Conservation (phyloP, 345 rosid genomes). For the Sonneratia alba region DNA sequence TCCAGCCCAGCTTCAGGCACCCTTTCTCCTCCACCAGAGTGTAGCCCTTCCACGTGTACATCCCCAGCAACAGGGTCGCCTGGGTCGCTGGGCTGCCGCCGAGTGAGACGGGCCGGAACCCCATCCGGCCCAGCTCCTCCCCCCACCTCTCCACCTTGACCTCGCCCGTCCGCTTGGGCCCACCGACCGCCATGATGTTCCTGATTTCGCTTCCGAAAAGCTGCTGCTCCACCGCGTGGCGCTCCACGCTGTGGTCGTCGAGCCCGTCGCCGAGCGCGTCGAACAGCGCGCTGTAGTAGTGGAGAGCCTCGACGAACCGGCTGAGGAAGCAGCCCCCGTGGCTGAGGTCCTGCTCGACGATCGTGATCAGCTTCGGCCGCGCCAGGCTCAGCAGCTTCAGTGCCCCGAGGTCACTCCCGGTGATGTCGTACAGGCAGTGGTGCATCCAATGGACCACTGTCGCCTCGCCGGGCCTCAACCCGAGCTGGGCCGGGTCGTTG, state of each 20-base stretch:
- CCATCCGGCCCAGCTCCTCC: slow-evolving; percentile 55
- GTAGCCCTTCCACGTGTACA: slow-evolving; percentile 95
- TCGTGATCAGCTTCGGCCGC: slow-evolving; percentile 66
- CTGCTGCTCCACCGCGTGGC: slow-evolving; percentile 88
- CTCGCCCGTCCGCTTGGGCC: slow-evolving; percentile 67
- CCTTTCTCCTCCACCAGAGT: slow-evolving; percentile 75
- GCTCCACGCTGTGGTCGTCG: slow-evolving; percentile 51
- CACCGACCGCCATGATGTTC: slow-evolving; percentile 74
- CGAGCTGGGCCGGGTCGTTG: slow-evolving; percentile 46
- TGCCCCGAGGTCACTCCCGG: slow-evolving; percentile 60
- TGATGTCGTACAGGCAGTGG: slow-evolving; percentile 75
- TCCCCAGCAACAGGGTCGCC: slow-evolving; percentile 72
- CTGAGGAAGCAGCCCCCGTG: slow-evolving; percentile 65
- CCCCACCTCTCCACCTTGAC: slow-evolving; percentile 74
- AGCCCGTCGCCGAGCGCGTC: slow-evolving; percentile 87
- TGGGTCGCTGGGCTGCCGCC: slow-evolving; percentile 84
- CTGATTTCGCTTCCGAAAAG: slow-evolving; percentile 74
- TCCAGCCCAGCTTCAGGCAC: slow-evolving; percentile 84
- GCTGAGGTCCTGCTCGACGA: slow-evolving; percentile 81
- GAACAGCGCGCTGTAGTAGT: slow-evolving; percentile 91
- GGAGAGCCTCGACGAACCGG: slow-evolving; percentile 87
- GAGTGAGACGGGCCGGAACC: slow-evolving; percentile 67
- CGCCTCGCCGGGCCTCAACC: slow-evolving; percentile 49
- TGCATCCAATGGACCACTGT: slow-evolving; percentile 97
- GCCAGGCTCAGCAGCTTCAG: slow-evolving; percentile 41